phyloP scores from a whole-genome alignment of 169 alveolate genomes.

The Miamiensis avidus region DNA sequence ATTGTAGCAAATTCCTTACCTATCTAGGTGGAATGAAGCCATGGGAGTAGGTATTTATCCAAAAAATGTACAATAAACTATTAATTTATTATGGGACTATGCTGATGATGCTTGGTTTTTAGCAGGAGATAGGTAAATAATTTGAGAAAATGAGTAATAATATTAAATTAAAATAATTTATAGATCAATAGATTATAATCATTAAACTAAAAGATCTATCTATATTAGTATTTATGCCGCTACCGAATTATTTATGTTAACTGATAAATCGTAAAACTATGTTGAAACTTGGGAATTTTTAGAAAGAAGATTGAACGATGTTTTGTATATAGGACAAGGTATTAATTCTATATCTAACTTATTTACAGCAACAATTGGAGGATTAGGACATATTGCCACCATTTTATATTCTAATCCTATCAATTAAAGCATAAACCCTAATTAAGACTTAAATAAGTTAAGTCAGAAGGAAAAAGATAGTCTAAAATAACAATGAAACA shows the following conservation, averaged over 20 bases:
- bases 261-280: conserved; percentile 48
- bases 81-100: conserved; percentile 52
- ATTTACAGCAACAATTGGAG: neutral
- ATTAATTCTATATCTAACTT: neutral
- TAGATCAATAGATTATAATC: conserved; percentile 31
- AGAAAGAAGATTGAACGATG: conserved; percentile 51
- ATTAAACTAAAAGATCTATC: conserved; percentile 60
- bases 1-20: conserved; percentile 44
- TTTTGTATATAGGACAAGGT: conserved; percentile 1
- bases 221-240: conserved; percentile 50
- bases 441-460: neutral
- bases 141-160: no score
- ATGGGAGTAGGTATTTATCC: conserved; percentile 63
- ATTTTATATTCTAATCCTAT: neutral
- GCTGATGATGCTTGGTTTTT: conserved; percentile 61
- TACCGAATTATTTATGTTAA: conserved; percentile 64
- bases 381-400: conserved; percentile 6
- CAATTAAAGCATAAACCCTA: neutral
- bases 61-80: conserved; percentile 35
- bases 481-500: no score
- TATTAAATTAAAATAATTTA: no score
- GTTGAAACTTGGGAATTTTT: conserved; percentile 62
- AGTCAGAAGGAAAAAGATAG: no score
- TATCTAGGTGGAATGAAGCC: conserved; percentile 64
- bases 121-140: conserved; percentile 22